These are phyloP conservation scores for Hypholoma fasciculare DNA, from an alignment of 768 basidiomycete genomes.

Conservation along the genomic window DNA sequence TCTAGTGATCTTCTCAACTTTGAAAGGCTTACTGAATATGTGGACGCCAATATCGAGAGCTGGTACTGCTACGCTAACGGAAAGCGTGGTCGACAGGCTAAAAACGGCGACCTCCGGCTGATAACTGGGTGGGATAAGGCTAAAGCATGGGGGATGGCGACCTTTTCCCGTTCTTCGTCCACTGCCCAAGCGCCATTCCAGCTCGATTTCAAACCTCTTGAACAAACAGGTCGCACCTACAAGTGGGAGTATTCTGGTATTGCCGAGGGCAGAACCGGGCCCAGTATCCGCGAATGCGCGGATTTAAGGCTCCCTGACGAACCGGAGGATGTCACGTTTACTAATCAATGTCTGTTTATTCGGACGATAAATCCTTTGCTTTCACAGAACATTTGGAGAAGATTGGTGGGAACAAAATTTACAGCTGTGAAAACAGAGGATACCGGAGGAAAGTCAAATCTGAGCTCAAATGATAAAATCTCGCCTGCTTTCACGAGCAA, in stretches of 20 bases:
- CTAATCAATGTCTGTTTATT: slow-evolving; percentile 17
- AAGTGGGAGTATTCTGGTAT: slow-evolving; percentile 16
- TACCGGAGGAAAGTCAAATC: too few relatives aligned
- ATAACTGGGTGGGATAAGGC: slow-evolving; percentile 18
- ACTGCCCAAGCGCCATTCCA: neutral
- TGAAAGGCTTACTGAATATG: slow-evolving; percentile 3
- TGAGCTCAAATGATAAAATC: too few relatives aligned
- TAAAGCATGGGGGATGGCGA: slow-evolving; percentile 14
- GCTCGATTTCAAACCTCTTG: neutral
- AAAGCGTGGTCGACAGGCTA: slow-evolving; percentile 5
- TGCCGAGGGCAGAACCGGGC: slow-evolving; percentile 12
- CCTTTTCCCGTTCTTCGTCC: neutral
- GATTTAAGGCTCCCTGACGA: neutral
- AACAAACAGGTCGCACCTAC: neutral
- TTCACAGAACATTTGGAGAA: slow-evolving; percentile 3
- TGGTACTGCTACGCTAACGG: slow-evolving; percentile 18
- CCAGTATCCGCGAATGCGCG: slow-evolving; percentile 1
- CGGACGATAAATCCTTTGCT: slow-evolving; percentile 11
- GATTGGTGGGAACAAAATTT: neutral
- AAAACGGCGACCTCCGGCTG: slow-evolving; percentile 18
- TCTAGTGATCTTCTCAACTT: slow-evolving; percentile 6
- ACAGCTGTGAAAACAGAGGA: too few relatives aligned
- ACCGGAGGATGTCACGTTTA: neutral
- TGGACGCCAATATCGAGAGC: slow-evolving; percentile 7
- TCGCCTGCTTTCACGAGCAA: too few relatives aligned